Percentiles rank a stretch among this genome's conserved stretches.
These are phyloP conservation scores for Aspergillus ellipticus DNA, from an alignment of 495 filamentous ascomycete species.

Conservation along the genomic window DNA sequence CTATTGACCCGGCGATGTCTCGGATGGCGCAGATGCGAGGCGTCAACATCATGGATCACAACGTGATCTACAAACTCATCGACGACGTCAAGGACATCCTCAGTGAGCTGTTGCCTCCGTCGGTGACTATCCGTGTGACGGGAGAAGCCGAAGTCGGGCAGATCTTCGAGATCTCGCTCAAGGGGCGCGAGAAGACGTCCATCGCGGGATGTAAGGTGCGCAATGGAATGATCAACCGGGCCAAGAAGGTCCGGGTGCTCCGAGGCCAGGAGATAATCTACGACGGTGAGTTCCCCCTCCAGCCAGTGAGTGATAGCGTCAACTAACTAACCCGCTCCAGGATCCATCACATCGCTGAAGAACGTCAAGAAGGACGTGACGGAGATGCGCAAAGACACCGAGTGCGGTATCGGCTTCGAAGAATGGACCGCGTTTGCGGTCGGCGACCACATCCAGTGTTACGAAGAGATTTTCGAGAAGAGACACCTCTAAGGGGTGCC, in stretches of 20 bases:
- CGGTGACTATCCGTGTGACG: conserved; percentile 61
- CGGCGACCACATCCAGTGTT: conserved; percentile 83
- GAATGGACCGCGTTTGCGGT: conserved; percentile 71
- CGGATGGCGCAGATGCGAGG: conserved; percentile 63
- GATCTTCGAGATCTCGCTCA: conserved; percentile 78
- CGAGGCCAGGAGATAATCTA: conserved; percentile 67
- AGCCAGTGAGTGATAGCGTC: too few relatives aligned
- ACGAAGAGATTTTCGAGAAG: conserved; percentile 74
- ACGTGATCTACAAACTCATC: conserved; percentile 86
- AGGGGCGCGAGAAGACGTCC: conserved; percentile 60
- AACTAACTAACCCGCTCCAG: conserved; percentile 35
- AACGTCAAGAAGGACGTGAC: conserved; percentile 85
- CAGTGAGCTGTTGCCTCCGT: conserved; percentile 61
- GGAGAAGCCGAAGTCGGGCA: conserved; percentile 87
- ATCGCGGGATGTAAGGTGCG: conserved; percentile 87
- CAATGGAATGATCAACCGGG: conserved; percentile 66
- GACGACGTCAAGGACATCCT: conserved; percentile 74
- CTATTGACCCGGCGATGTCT: conserved; percentile 62
- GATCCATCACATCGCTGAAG: conserved; percentile 74
- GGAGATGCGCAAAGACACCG: conserved; percentile 84
- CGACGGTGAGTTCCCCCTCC: conserved; percentile 61
- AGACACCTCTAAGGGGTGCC: conserved; percentile 40
- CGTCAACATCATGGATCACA: conserved; percentile 79
- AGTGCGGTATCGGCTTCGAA: conserved; percentile 88
- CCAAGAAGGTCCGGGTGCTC: conserved; percentile 65